Evolutionary conservation across 139 green algal genomes (phyloP), one percentile per base, ranked within the genome.

Genomic region (Pleodorina starrii): DNA sequence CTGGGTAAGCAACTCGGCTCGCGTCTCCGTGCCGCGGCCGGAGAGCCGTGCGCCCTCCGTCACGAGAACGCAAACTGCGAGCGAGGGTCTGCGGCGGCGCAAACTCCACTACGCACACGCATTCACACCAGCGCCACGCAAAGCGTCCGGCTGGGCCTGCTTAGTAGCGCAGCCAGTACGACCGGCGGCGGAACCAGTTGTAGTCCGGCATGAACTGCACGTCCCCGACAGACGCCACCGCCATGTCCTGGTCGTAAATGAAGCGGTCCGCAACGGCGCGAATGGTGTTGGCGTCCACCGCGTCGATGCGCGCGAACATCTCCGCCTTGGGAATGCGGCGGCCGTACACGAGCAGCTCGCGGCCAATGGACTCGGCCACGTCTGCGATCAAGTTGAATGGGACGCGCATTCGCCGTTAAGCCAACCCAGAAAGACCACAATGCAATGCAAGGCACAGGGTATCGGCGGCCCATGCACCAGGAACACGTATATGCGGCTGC

Each of bases 251-350:
- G 91, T 99, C 97, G 86, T 97, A 96, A 78, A 99, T 97, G 94
- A 98, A 98, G 50, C 96, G 94, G 74, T 98, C 92, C 23, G 96
- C 97, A 54, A 98, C 97, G 73, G 86, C 92, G 89, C 97, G 97
- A 35, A 99, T 91, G 17, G 95, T 95, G 57, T 96, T 93, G 12
- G 94, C 94, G 83, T 97, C 94, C 40, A 99, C 98, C 40, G 97
- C 96, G 83, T 99, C 98, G 86, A 99, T 99, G 89, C 96, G 95
- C 5, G 97, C 96, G 93, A 99, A 99, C 87, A 99, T 93, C 93
- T 99, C 98, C 3, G 97, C 96, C 92, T 97, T 97, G 77, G 97
- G 95, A 29, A 99, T 94, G 78, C 97, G 94, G 79, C 98, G 96
- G 25, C 97, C 97, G 87, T 99, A 99, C 38, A 97, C 96, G 84